Evolutionary conservation across 108 stramenopile species (phyloP).

Genomic region (Skeletonema costatum): DNA sequence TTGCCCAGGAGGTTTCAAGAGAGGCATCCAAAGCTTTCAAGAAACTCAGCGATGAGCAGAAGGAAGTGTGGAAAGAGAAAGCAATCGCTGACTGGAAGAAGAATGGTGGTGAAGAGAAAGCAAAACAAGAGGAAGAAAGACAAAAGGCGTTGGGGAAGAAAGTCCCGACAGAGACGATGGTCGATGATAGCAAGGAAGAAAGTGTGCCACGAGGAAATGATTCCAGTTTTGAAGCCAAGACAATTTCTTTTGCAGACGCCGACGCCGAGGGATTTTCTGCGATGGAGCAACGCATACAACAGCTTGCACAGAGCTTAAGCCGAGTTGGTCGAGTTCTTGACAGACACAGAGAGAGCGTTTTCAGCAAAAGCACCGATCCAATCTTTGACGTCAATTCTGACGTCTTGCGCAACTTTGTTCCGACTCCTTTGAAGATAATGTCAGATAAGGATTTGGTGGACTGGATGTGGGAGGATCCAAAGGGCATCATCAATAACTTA

Average conservation of each 20-base stretch:
- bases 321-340: slow-evolving; percentile 87
- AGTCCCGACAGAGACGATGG: neutral
- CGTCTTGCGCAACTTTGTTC: slow-evolving; percentile 55
- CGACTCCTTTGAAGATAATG: slow-evolving; percentile 73
- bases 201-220: slow-evolving; percentile 13
- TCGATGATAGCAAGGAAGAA: slow-evolving; percentile 18
- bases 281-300: slow-evolving; percentile 89
- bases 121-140: slow-evolving; percentile 41
- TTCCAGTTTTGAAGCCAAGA: slow-evolving; percentile 27
- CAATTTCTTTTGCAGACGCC: slow-evolving; percentile 75
- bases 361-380: slow-evolving; percentile 13
- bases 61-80: slow-evolving; percentile 66
- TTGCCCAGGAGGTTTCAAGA: slow-evolving; percentile 61
- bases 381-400: slow-evolving; percentile 24
- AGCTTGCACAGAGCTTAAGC: slow-evolving; percentile 79
- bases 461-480: slow-evolving; percentile 77
- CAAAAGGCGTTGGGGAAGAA: slow-evolving; percentile 9
- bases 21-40: slow-evolving; percentile 63
- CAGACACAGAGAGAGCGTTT: slow-evolving; percentile 68
- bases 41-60: slow-evolving; percentile 58
- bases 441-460: slow-evolving; percentile 74
- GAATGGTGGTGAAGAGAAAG: slow-evolving; percentile 49
- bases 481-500: slow-evolving; percentile 63
- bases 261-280: slow-evolving; percentile 86
- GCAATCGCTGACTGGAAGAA: slow-evolving; percentile 70